Conservation (phyloP, 768 basidiomycete genomes). For the Pulveroboletus sp. region DNA sequence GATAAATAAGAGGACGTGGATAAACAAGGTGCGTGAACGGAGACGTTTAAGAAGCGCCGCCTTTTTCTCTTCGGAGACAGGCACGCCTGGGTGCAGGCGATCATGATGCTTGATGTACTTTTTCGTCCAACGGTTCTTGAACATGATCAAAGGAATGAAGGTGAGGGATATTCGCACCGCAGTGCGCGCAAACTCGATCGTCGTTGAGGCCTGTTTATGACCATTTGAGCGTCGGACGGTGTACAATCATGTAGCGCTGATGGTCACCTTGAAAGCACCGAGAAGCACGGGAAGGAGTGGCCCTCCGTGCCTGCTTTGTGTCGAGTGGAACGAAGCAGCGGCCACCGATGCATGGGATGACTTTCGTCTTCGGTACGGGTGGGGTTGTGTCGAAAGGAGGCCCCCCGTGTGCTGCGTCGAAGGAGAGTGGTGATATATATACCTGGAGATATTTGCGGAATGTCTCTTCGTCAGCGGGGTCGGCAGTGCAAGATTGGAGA, state of each 20-base stretch:
- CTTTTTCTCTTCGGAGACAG: conserved; percentile 50
- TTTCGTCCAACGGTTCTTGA: conserved; percentile 52
- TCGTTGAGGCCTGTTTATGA: conserved; percentile 59
- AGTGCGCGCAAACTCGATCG: conserved; percentile 65
- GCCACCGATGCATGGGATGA: not conserved
- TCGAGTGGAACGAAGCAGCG: conserved; percentile 38
- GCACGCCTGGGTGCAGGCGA: conserved; percentile 35
- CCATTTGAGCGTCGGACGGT: not conserved
- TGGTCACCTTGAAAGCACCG: conserved; percentile 56
- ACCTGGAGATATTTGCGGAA: not conserved
- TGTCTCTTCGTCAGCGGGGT: not conserved
- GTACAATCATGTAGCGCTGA: not conserved
- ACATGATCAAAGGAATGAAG: conserved; percentile 62
- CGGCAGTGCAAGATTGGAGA: not conserved
- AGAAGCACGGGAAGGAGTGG: conserved; percentile 48
- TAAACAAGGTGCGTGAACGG: conserved; percentile 43
- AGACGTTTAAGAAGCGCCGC: conserved; percentile 44
- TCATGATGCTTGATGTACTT: conserved; percentile 45
- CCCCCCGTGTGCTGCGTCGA: conserved; percentile 1
- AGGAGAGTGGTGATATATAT: not conserved
- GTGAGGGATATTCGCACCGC: conserved; percentile 70
- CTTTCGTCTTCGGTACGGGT: conserved; percentile 3
- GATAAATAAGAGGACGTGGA: conserved; percentile 54
- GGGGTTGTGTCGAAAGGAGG: conserved; percentile 5
- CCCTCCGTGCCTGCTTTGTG: conserved; percentile 27